These are phyloP conservation scores for Vigna radiata DNA, from an alignment of 306 rosid species.

Conservation along the genomic window DNA sequence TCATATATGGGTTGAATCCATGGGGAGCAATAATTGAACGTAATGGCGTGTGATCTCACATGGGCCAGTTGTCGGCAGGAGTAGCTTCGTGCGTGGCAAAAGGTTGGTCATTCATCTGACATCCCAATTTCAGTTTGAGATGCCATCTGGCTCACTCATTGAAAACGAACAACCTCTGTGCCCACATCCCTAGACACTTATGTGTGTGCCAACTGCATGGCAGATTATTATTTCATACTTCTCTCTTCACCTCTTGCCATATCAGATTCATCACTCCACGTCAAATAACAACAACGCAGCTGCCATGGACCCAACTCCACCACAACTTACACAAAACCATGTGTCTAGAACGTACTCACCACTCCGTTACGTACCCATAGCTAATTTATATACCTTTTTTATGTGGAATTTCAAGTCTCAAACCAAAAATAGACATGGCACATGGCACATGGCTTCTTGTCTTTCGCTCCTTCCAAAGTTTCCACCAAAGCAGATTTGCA, in stretches of 20 bases:
- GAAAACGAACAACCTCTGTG: constrained; percentile 32
- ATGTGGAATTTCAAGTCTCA: background rate
- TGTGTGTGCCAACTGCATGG: constrained; percentile 29
- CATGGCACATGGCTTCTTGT: constrained; percentile 5
- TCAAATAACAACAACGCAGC: constrained; percentile 5
- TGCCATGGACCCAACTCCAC: background rate
- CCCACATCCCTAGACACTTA: background rate
- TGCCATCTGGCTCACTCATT: constrained; percentile 19
- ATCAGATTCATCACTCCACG: constrained; percentile 39
- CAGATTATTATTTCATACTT: constrained; percentile 15
- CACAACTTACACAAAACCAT: background rate
- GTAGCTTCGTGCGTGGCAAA: constrained; percentile 27
- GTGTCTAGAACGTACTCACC: background rate
- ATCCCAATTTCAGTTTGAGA: constrained; percentile 21
- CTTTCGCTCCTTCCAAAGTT: background rate
- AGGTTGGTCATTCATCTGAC: background rate
- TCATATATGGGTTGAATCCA: background rate
- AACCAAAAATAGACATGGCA: background rate
- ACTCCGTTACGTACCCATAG: background rate
- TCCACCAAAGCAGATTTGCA: background rate
- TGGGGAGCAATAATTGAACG: background rate
- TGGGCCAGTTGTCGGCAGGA: constrained; percentile 35
- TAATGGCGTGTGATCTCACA: background rate
- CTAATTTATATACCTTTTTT: background rate
- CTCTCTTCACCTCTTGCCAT: too few species aligned